These are phyloP conservation scores for Puccinia hordei DNA, from an alignment of 1,284 basidiomycete species.

Conservation along the genomic window DNA sequence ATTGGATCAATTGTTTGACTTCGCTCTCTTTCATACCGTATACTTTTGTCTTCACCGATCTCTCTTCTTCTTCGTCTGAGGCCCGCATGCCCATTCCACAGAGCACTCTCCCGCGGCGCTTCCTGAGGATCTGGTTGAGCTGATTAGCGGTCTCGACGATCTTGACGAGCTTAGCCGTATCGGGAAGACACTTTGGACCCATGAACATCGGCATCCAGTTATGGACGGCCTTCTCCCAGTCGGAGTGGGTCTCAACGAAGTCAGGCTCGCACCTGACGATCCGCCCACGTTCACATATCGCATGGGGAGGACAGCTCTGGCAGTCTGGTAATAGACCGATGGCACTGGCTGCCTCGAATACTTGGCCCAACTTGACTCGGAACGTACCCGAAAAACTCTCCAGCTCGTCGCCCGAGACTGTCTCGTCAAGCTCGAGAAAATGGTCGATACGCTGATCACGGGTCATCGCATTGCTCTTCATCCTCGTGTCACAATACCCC, in stretches of 20 bases:
- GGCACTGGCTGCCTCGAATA: conserved; percentile 64
- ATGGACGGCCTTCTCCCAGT: conserved; percentile 71
- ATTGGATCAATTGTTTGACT: conserved; percentile 57
- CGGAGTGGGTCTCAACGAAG: conserved; percentile 71
- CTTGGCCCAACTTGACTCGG: conserved; percentile 58
- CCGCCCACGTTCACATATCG: conserved; percentile 68
- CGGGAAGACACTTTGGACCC: conserved; percentile 77
- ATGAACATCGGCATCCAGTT: conserved; percentile 75
- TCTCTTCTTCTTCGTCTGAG: conserved; percentile 51
- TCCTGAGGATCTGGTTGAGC: conserved; percentile 71
- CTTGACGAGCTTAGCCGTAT: conserved; percentile 75
- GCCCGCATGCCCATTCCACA: conserved; percentile 65
- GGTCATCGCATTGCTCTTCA: conserved; percentile 68
- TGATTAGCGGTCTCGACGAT: conserved; percentile 76
- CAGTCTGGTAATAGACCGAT: conserved; percentile 69
- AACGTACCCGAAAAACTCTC: conserved; percentile 56
- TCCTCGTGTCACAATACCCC: conserved; percentile 78
- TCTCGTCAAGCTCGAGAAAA: conserved; percentile 34
- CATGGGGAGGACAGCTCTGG: conserved; percentile 81
- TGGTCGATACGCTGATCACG: conserved; percentile 60
- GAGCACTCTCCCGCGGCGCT: conserved; percentile 70
- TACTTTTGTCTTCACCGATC: conserved; percentile 50
- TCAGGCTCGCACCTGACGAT: conserved; percentile 73
- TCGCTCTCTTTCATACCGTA: conserved; percentile 54
- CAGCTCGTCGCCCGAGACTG: background rate